Conservation (phyloP, 2,329 filamentous ascomycete species). For the Graphilbum ipis-grandicollis region DNA sequence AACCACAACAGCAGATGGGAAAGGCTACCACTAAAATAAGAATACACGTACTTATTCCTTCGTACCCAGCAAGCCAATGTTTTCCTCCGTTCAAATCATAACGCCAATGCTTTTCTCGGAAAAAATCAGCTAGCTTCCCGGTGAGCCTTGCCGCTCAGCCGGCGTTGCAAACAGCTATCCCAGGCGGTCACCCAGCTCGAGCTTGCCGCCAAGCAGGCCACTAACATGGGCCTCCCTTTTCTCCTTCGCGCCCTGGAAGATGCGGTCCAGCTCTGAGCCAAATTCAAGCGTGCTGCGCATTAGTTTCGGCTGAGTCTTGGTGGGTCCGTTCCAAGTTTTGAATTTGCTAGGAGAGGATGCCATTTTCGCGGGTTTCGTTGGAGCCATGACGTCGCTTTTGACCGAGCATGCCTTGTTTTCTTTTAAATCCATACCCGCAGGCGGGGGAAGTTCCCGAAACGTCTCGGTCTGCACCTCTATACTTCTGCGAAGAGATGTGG, state of each 20-base stretch:
- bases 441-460: neutral
- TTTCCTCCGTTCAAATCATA: too few relatives aligned
- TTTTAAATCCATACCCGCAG: neutral
- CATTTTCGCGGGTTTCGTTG: neutral
- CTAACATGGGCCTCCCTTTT: neutral
- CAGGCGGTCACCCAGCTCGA: too few relatives aligned
- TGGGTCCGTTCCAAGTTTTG: constrained; percentile 10
- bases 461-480: neutral
- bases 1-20: too few relatives aligned
- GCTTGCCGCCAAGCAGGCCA: too few relatives aligned
- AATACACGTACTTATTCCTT: too few relatives aligned
- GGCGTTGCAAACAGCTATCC: too few relatives aligned
- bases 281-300: constrained; percentile 10
- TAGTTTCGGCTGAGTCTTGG: constrained; percentile 5
- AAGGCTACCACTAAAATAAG: too few relatives aligned
- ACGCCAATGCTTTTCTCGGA: too few relatives aligned
- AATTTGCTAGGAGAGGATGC: constrained; percentile 8
- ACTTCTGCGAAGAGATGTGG: neutral
- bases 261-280: constrained; percentile 8
- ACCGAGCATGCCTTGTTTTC: constrained; percentile 5
- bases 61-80: too few relatives aligned
- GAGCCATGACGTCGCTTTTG: constrained; percentile 7
- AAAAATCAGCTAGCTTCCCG: too few relatives aligned
- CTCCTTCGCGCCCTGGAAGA: constrained; percentile 7
- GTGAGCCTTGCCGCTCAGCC: too few relatives aligned